Evolutionary conservation across 352 stramenopile genomes (phyloP), one percentile per base, ranked within the genome.

Genomic region (Saprolegnia parasitica): DNA sequence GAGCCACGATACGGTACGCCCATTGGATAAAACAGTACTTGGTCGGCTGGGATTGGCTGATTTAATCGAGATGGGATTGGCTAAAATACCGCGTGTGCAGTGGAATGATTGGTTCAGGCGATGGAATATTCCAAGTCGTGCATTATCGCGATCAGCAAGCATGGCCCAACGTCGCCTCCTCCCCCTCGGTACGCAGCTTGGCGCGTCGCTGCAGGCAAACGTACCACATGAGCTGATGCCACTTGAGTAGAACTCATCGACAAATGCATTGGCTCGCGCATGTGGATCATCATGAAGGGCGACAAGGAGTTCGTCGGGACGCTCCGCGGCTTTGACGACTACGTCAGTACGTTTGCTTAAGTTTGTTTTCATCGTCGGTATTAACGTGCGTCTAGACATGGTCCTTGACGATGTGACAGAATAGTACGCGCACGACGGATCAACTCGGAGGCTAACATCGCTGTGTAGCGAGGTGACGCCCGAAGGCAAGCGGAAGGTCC

Each of bases 201-300:
- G 29, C 65, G 58, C 47, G 9, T 29, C 37, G 46, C 32, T 37
- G 55, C 6, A 0, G 46, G 47, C 39, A 46, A 63, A 49, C 21
- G 39, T 13, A 5, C 64, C 32, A 65, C 67, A 24, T 68, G n/a
- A 13, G 49, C 1, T 26, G 24, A 52, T 57, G 47, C n/a, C 54
- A 5, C 47, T 29, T 56, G 8, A 42, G 1, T 62, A 96, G 97
- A 99, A 83, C 81, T 99, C 35, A 99, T 99, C 71, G 97, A 99
- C 83, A 99, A 99, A 77, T 99, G 97, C 77, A 99, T 99, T 71
- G 97, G 97, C 56, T 98, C 93, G 18, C 88, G 92, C 65, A 91
- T 99, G 56, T 99, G 97, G 97, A 98, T 99, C 74, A 95, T 99
- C 74, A 99, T 99, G 96, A 98, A 99, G 77, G 96, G 96, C 49